These are phyloP conservation scores for Salix suchowensis DNA, from an alignment of 345 rosid genomes.

Conservation along the genomic window DNA sequence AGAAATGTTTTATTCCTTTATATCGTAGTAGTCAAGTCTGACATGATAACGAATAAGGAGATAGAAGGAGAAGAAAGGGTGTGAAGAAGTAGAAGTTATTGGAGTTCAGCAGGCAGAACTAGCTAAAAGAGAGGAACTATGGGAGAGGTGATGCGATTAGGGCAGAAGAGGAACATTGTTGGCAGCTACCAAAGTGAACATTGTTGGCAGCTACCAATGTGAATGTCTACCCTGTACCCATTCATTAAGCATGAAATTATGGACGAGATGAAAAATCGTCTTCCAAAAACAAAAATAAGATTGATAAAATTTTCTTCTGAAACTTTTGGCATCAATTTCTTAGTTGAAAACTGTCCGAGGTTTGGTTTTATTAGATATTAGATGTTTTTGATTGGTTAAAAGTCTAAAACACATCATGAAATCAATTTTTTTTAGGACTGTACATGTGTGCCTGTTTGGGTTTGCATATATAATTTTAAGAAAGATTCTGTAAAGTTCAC, in stretches of 20 bases:
- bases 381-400: background rate
- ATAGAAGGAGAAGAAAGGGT: background rate
- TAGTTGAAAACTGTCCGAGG: background rate
- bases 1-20: background rate
- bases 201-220: background rate
- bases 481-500: background rate
- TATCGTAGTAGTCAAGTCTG: background rate
- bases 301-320: background rate
- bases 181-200: background rate
- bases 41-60: background rate
- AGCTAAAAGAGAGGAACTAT: background rate
- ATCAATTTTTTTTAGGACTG: background rate
- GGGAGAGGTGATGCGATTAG: background rate
- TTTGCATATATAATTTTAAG: background rate
- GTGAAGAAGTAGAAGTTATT: background rate
- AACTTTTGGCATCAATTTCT: background rate
- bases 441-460: background rate
- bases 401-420: background rate
- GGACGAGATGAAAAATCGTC: background rate
- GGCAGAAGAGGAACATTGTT: background rate
- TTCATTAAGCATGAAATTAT: background rate
- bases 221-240: background rate
- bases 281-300: background rate
- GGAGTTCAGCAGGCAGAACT: background rate
- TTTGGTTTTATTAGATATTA: background rate